Conservation (phyloP, 768 basidiomycete genomes). For the Mycena galopus region DNA sequence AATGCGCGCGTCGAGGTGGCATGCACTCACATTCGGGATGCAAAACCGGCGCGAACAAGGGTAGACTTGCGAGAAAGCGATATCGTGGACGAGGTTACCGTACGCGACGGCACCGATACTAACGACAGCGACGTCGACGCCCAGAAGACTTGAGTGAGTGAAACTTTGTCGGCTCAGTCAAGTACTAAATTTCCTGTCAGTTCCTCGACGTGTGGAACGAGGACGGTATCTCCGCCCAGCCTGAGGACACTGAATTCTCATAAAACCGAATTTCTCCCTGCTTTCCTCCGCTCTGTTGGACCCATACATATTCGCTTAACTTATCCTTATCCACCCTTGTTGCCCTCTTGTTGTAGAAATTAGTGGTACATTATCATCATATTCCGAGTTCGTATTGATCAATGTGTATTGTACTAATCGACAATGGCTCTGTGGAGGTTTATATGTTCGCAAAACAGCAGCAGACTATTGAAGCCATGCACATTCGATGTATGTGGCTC, state of each 20-base stretch:
- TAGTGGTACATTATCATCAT: conserved; percentile 9
- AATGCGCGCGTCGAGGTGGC: too few relatives aligned
- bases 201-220: conserved; percentile 87
- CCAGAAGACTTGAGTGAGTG: conserved; percentile 76
- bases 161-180: not conserved
- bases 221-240: conserved; percentile 80
- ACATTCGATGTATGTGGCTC: too few relatives aligned
- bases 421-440: too few relatives aligned
- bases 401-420: too few relatives aligned
- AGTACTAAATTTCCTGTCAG: conserved; percentile 50
- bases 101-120: conserved; percentile 72
- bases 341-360: conserved; percentile 31
- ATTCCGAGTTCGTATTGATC: not conserved
- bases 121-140: conserved; percentile 70
- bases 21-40: too few relatives aligned
- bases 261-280: conserved; percentile 37
- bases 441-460: too few relatives aligned
- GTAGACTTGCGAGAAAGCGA: conserved; percentile 67
- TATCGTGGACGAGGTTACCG: conserved; percentile 82
- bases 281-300: conserved; percentile 10
- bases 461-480: too few relatives aligned
- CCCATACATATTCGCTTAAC: conserved; percentile 10
- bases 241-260: conserved; percentile 63
- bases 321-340: conserved; percentile 26
- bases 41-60: too few relatives aligned